These are phyloP conservation scores for Carex myosuroides DNA, from an alignment of 176 grass and related monocot genomes.

Conservation along the genomic window DNA sequence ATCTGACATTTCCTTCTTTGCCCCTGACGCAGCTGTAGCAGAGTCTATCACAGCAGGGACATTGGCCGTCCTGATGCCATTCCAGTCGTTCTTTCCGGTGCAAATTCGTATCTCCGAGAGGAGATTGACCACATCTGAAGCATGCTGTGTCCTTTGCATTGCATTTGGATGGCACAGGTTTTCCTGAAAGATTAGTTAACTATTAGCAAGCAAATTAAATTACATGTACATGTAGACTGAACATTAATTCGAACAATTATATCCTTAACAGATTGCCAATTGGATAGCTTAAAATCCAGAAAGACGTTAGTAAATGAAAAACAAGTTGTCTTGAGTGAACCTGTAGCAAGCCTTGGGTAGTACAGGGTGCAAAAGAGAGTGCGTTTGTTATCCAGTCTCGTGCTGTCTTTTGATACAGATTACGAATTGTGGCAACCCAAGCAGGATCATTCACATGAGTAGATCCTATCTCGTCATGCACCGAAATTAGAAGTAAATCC, in stretches of 20 bases:
- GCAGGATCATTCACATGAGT: constrained; percentile 96
- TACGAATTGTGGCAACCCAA: constrained; percentile 89
- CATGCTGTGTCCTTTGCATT: constrained; percentile 89
- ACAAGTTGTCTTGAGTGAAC: constrained; percentile 29
- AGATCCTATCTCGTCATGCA: constrained; percentile 92
- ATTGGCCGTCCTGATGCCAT: constrained; percentile 86
- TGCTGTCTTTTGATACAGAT: constrained; percentile 92
- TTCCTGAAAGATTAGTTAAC: constrained; percentile 40
- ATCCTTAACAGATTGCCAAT: neutral
- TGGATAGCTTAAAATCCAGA: neutral
- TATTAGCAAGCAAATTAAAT: neutral
- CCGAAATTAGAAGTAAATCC: constrained; percentile 95
- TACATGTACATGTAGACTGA: neutral
- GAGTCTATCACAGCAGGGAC: constrained; percentile 94
- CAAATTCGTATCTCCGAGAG: constrained; percentile 98
- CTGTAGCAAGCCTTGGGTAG: constrained; percentile 98
- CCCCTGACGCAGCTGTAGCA: constrained; percentile 92
- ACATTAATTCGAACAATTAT: neutral
- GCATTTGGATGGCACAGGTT: constrained; percentile 98
- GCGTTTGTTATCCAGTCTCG: constrained; percentile 98
- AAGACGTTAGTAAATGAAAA: constrained; percentile 3
- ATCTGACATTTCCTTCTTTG: constrained; percentile 84
- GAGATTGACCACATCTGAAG: constrained; percentile 97
- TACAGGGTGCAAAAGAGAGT: constrained; percentile 94
- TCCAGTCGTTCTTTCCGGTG: constrained; percentile 99